Evolutionary conservation across 1,284 basidiomycete genomes (phyloP), one percentile per base, ranked within the genome.

Genomic region (Leccinum holopus): DNA sequence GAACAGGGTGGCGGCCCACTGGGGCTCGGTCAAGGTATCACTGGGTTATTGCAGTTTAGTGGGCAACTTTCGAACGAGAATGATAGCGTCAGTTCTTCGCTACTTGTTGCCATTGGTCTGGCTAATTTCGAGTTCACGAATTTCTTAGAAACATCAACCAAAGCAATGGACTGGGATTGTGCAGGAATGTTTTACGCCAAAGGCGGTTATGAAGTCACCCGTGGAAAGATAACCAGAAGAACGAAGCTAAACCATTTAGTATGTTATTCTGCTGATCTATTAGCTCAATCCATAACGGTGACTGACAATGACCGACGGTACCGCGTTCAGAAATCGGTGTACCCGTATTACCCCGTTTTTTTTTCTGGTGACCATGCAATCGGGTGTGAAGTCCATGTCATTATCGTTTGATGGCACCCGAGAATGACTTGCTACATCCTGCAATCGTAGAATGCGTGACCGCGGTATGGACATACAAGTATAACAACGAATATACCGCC

Each of bases 191-290:
- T 92, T 91, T 69, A 82, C 83, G 10, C 80, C 83, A 2, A 83
- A 82, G 63, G 85, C 88, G 16, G 75, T 82, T 54, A 84, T 91
- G 81, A 89, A 87, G 72, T 92, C 66, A 91, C 88, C 75, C 92
- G 25, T 92, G 90, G 90, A 90, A 89, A 72, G 90, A 91, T 72
- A 91, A 87, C 68, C 83, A 86, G 69, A 81, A 80, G 66, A 82
- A 80, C 44, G 90, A 92, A 71, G 89, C 90, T 35, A 92, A 91
- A 70, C 86, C 86, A 18, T 92, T 92, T 69, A 88, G 91, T 92
- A 62, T 61, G 87, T 64, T 78, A 16, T 12, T 28, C 28, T 28
- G 28, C 28, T 28, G 28, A 28, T 28, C 28, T 28, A 28, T 28
- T 28, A 28, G 28, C 65, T 51, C n/a, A 2, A 39, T 59, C 57